These are phyloP conservation scores for Didymella exigua DNA, from an alignment of 2,329 filamentous ascomycete species.

Conservation along the genomic window DNA sequence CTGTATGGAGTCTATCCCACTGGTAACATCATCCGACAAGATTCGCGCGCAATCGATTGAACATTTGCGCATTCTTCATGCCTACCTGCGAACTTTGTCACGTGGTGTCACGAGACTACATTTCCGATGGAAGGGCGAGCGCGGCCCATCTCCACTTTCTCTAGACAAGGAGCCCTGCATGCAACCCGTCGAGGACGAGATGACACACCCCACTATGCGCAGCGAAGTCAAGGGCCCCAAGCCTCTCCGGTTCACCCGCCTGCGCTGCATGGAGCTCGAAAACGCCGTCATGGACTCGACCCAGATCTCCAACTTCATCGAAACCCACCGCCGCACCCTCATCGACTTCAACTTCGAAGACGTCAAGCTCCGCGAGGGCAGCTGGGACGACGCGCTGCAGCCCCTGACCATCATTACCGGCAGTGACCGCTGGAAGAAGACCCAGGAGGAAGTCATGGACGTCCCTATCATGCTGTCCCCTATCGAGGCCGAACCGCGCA, in stretches of 20 bases:
- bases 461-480: conserved; percentile 48
- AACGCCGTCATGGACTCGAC: conserved; percentile 74
- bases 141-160: conserved; percentile 75
- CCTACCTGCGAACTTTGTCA: conserved; percentile 76
- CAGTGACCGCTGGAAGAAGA: conserved; percentile 49
- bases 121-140: conserved; percentile 77
- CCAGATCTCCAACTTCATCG: conserved; percentile 73
- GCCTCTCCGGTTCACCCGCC: conserved; percentile 65
- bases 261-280: conserved; percentile 72
- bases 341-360: conserved; percentile 82
- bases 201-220: conserved; percentile 41
- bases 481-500: conserved; percentile 39
- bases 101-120: conserved; percentile 69
- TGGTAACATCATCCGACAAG: conserved; percentile 59
- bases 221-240: conserved; percentile 47
- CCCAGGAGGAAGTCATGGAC: conserved; percentile 51
- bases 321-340: conserved; percentile 69
- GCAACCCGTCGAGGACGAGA: conserved; percentile 54
- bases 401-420: conserved; percentile 62
- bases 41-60: conserved; percentile 70
- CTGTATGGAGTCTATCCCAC: conserved; percentile 71
- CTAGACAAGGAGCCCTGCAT: conserved; percentile 74
- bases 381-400: conserved; percentile 82
- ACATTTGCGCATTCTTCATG: conserved; percentile 69
- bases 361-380: conserved; percentile 71